Percentiles rank a stretch among this genome's conserved stretches.
These are phyloP conservation scores for Triticum turgidum DNA, from an alignment of 176 grass and related monocot species.

Conservation along the genomic window DNA sequence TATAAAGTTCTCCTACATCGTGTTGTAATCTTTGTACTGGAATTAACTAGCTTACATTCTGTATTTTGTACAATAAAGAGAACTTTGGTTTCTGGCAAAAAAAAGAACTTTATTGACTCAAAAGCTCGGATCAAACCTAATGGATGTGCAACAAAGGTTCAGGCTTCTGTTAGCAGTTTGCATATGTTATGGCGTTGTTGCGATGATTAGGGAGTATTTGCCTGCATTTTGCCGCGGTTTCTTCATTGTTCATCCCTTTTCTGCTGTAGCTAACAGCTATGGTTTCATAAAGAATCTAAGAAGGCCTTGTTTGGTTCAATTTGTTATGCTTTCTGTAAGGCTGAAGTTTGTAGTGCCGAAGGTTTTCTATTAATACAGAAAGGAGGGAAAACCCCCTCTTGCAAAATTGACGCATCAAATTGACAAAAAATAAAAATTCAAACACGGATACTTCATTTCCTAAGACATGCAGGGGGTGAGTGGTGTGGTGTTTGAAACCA, in stretches of 20 bases:
- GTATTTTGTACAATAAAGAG: neutral
- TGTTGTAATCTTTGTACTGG: neutral
- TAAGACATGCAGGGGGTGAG: neutral
- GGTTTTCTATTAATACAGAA: neutral
- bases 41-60: neutral
- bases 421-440: neutral
- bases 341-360: no score
- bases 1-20: neutral
- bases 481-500: neutral
- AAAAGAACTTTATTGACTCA: neutral
- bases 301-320: no score
- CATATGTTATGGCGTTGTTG: neutral
- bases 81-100: no score
- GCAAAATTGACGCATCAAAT: neutral
- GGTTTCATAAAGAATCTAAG: no score
- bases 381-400: neutral
- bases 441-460: neutral
- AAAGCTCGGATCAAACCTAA: neutral
- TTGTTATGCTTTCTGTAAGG: no score
- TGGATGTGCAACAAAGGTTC: neutral
- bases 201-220: neutral
- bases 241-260: neutral
- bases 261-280: no score
- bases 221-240: neutral
- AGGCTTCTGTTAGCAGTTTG: neutral